phyloP scores from a whole-genome alignment of 495 filamentous ascomycete genomes.

The Xylaria telfairii region DNA sequence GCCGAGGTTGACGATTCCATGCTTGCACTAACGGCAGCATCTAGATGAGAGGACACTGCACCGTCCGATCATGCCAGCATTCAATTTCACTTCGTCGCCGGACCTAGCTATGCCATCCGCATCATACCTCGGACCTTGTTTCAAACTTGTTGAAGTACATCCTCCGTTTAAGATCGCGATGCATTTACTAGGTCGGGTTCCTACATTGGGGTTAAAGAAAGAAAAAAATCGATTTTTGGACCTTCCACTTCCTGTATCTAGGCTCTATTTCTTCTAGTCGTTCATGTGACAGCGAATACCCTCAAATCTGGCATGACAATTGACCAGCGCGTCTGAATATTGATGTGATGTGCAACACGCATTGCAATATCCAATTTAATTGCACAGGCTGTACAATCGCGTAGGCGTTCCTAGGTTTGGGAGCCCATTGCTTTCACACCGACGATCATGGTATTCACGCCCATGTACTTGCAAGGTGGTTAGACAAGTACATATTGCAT shows the following conservation, averaged over 20 bases:
- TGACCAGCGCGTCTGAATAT: background rate
- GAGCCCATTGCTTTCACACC: background rate
- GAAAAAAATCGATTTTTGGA: constrained; percentile 20
- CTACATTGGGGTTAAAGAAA: constrained; percentile 26
- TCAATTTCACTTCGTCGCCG: constrained; percentile 36
- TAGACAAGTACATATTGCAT: background rate
- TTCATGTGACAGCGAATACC: constrained; percentile 20
- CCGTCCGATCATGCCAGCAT: constrained; percentile 28
- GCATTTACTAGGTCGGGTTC: constrained; percentile 28
- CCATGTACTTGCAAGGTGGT: background rate
- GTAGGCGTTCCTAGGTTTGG: background rate
- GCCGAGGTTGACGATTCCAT: constrained; percentile 22
- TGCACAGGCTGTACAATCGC: background rate
- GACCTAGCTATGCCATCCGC: constrained; percentile 28
- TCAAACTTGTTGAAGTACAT: constrained; percentile 61
- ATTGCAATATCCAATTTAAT: background rate
- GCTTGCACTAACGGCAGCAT: constrained; percentile 32
- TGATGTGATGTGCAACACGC: background rate
- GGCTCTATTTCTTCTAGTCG: constrained; percentile 11
- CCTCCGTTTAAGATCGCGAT: constrained; percentile 11
- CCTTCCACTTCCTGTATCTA: constrained; percentile 23
- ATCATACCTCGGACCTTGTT: constrained; percentile 39
- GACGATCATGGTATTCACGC: background rate
- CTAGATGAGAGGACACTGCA: constrained; percentile 29
- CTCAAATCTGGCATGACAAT: background rate